Conservation (phyloP, 257 asterid species). For the Nemophila menziesii region DNA sequence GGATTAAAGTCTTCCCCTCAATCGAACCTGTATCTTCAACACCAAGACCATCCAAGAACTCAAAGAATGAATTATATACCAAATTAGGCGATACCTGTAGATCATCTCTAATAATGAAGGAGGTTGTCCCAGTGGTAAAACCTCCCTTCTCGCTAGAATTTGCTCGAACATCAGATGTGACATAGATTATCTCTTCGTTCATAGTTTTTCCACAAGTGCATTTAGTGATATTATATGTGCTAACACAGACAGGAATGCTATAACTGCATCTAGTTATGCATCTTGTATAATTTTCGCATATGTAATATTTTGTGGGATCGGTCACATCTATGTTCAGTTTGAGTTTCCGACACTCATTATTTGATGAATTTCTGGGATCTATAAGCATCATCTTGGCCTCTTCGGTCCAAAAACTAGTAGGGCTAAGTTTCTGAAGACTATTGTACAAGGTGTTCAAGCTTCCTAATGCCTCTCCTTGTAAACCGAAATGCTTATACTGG, state of each 20-base stretch:
- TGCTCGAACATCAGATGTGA: too few relatives aligned
- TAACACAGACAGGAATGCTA: not conserved
- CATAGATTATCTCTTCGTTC: not conserved
- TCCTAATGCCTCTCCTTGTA: constrained; percentile 1
- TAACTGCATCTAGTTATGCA: fast-evolving
- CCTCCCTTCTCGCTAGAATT: constrained; percentile 1
- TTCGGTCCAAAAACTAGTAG: constrained; percentile 8
- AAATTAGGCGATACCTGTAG: constrained; percentile 3
- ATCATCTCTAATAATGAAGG: constrained; percentile 6
- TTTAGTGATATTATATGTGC: too few relatives aligned
- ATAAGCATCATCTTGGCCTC: constrained; percentile 13
- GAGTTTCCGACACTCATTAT: constrained; percentile 1
- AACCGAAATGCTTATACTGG: constrained; percentile 13
- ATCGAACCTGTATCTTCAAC: not conserved
- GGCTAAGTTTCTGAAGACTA: constrained; percentile 3
- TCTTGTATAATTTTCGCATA: too few relatives aligned
- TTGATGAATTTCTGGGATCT: constrained; percentile 11
- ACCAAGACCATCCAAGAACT: constrained; percentile 5
- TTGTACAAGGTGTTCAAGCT: too few relatives aligned
- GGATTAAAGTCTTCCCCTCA: not conserved
- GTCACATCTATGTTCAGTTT: constrained; percentile 7
- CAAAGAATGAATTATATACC: constrained; percentile 1
- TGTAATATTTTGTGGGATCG: not conserved
- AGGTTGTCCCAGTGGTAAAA: not conserved
- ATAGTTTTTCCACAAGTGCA: constrained; percentile 7